Conservation (phyloP, 2,329 filamentous ascomycete species). For the Pseudonectria foliicola region DNA sequence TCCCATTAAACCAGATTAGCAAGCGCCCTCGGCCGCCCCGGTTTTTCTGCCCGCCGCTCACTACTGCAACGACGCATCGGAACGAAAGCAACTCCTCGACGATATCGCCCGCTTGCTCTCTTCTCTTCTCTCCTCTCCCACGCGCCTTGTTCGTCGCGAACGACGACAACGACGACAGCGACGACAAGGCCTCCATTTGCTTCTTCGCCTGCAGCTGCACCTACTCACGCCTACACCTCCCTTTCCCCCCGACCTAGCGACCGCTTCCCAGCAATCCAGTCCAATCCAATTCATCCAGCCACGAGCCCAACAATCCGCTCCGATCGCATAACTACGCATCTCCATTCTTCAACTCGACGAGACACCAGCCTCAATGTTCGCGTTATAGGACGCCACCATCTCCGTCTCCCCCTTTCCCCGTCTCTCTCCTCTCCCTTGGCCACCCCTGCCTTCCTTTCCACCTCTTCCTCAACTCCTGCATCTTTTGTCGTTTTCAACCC, state of each 20-base stretch:
- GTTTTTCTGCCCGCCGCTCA: no score
- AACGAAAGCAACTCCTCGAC: not conserved
- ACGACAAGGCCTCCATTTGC: no score
- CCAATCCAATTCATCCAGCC: no score
- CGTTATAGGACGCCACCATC: conserved; percentile 29
- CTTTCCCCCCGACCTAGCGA: no score
- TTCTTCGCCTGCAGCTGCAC: no score
- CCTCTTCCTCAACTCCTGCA: conserved; percentile 5
- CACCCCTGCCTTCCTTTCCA: conserved; percentile 7
- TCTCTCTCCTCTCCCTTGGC: conserved; percentile 6
- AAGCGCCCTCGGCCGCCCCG: not conserved
- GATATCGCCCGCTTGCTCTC: not conserved
- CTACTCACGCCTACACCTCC: no score
- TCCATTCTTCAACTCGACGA: conserved; percentile 3
- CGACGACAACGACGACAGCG: not conserved
- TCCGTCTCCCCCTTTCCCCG: conserved; percentile 11
- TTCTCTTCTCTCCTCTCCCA: not conserved
- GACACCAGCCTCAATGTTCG: conserved; percentile 23
- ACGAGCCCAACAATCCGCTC: conserved; percentile 3
- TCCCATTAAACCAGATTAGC: no score
- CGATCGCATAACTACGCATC: conserved; percentile 6
- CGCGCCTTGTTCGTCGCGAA: not conserved
- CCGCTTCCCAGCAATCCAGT: no score
- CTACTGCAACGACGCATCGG: not conserved
- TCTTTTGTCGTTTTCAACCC: conserved; percentile 5